A percentile compares a stretch with the other conserved stretches of the same genome.
These are phyloP conservation scores for Podaxis mareebaensis DNA, from an alignment of 768 basidiomycete genomes.

Conservation along the genomic window DNA sequence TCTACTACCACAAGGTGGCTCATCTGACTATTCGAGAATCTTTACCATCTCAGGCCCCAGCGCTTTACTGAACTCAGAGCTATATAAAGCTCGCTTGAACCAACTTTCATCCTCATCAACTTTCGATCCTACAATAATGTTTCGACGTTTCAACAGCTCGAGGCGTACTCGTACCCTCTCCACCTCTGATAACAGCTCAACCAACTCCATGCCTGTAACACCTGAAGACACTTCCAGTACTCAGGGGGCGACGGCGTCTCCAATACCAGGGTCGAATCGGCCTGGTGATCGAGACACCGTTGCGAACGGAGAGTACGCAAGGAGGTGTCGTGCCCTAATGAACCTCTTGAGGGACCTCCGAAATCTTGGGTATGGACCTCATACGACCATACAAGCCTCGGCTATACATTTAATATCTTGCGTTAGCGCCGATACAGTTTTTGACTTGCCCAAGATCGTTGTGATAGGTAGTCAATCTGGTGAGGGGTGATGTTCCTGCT, in stretches of 20 bases:
- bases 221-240: neutral
- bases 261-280: neutral
- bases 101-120: neutral
- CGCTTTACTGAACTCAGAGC: neutral
- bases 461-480: slow-evolving; percentile 62
- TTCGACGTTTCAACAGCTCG: neutral
- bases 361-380: slow-evolving; percentile 35
- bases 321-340: slow-evolving; percentile 39
- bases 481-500: slow-evolving; percentile 16
- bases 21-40: too few species aligned
- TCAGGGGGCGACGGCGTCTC: neutral
- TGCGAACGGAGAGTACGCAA: slow-evolving; percentile 35
- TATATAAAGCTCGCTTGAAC: neutral
- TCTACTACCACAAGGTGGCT: too few species aligned
- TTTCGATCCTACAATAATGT: neutral
- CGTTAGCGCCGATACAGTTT: slow-evolving; percentile 19
- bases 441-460: slow-evolving; percentile 51
- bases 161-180: neutral
- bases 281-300: neutral
- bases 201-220: neutral
- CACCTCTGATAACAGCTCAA: neutral
- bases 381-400: neutral
- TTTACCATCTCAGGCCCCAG: neutral
- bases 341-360: slow-evolving; percentile 37
- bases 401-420: neutral